Evolutionary conservation across 164 flowering plant species (phyloP).

Genomic region (Magnolia officinalis): DNA sequence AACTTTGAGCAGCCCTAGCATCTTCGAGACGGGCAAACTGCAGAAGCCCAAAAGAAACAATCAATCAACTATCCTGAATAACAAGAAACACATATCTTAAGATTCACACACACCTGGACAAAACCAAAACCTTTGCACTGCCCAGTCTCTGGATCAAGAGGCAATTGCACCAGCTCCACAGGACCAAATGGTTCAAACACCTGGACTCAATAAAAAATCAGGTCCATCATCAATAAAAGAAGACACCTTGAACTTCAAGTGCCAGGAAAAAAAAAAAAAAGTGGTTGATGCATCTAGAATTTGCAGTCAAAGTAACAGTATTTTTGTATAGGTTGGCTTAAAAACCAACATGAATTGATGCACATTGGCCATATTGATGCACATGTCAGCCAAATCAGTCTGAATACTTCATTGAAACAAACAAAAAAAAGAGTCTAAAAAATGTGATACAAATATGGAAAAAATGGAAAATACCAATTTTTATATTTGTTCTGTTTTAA

Average conservation of each 20-base stretch:
- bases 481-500: too few species aligned
- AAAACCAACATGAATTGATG: too few species aligned
- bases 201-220: constrained; percentile 29
- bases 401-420: too few species aligned
- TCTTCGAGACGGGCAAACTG: constrained; percentile 95
- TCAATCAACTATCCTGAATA: constrained; percentile 2
- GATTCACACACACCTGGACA: constrained; percentile 56
- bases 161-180: constrained; percentile 91
- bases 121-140: constrained; percentile 94
- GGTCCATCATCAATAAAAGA: not conserved
- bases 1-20: constrained; percentile 82
- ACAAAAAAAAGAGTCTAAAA: too few species aligned
- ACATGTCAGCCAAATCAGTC: too few species aligned
- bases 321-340: too few species aligned
- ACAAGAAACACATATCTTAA: not conserved
- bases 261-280: not conserved
- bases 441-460: too few species aligned
- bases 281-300: not conserved
- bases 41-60: constrained; percentile 10
- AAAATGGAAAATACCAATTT: too few species aligned
- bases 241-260: not conserved
- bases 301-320: too few species aligned
- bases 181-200: constrained; percentile 92
- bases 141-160: constrained; percentile 70
- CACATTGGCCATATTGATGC: too few species aligned